Percentiles rank a stretch among this genome's conserved stretches.
phyloP scores from a whole-genome alignment of 495 filamentous ascomycete genomes.

The Halenospora varia region DNA sequence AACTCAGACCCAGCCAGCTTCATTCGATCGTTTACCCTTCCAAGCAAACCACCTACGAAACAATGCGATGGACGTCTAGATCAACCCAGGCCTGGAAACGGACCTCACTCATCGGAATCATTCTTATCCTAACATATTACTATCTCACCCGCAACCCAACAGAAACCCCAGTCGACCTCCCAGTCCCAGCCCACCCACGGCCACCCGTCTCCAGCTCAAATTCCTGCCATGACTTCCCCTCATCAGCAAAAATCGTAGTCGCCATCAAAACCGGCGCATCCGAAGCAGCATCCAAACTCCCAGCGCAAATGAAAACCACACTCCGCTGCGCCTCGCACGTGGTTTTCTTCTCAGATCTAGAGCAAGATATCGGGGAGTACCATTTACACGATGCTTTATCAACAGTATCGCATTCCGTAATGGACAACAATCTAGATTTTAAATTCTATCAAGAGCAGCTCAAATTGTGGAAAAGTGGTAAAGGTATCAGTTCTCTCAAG shows the following conservation, averaged over 20 bases:
- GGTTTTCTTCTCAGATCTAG: slow-evolving; percentile 55
- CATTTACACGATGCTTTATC: slow-evolving; percentile 16
- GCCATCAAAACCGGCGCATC: slow-evolving; percentile 57
- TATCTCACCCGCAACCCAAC: too few species aligned
- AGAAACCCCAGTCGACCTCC: too few species aligned
- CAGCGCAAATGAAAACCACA: slow-evolving; percentile 49
- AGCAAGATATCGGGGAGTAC: slow-evolving; percentile 44
- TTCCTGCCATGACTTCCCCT: neutral
- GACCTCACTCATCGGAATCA: too few species aligned
- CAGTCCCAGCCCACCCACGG: too few species aligned
- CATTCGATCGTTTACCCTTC: too few species aligned
- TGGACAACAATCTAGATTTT: slow-evolving; percentile 43
- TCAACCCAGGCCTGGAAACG: too few species aligned
- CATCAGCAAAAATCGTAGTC: slow-evolving; percentile 27
- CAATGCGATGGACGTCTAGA: too few species aligned
- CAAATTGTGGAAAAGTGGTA: slow-evolving; percentile 10
- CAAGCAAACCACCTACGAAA: too few species aligned
- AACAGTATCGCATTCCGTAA: slow-evolving; percentile 33
- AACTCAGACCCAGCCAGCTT: too few species aligned
- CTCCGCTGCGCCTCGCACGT: slow-evolving; percentile 46
- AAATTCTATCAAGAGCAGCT: slow-evolving; percentile 48
- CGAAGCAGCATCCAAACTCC: slow-evolving; percentile 46
- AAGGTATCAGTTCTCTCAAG: neutral
- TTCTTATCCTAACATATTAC: too few species aligned
- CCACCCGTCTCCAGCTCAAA: neutral